Base-by-base conservation (phyloP, 2,329 filamentous ascomycete species). In the Celoporthe dispersa region DNA sequence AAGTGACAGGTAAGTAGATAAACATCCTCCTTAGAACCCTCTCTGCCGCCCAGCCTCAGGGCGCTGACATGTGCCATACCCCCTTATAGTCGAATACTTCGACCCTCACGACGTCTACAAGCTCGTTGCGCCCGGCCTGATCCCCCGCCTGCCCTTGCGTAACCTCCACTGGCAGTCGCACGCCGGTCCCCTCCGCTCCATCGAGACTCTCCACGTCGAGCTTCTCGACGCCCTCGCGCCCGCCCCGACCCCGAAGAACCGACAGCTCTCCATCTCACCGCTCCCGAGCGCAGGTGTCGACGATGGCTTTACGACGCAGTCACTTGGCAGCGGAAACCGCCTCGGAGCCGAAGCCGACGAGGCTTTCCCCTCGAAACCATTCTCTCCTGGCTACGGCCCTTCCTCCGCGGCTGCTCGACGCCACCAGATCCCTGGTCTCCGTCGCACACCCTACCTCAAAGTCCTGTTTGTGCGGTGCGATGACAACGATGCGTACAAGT, bases 161-260 rank as follows among this genome's bases (percentile, higher is more conserved):
- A 97, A 98, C 77, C 89, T 99, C 61, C 94, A 98, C 78, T 99
- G 96, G 96, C 97, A 98, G 80, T 97, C 96, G 19, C 93, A 97
- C 72, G 91, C 92, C 37, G 92, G 96, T 0, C 96, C 96, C 2
- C 84, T 98, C 48, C 92, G 96, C 74, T 98, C 96, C 19, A 99
- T 99, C 79, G 92, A 94, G 77, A 94, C 94, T 16, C 88, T 99
- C 55, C 94, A 98, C 77, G 89, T 98, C 76, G 94, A 97, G 72
- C 90, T 98, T 70, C 85, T 94, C n/a, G 87, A 91, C 9, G 84
- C 88, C 80, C 74, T 78, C 59, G 78, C 81, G 19, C 76, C 80
- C 19, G 70, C 79, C 31, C 57, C 77, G 75, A 8, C 62, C 71
- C 19, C 69, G 59, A 6, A 62, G 48, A 80, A 28, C 72, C 75